These are phyloP conservation scores for Pyronema domesticum DNA, from an alignment of 495 filamentous ascomycete species.

Conservation along the genomic window DNA sequence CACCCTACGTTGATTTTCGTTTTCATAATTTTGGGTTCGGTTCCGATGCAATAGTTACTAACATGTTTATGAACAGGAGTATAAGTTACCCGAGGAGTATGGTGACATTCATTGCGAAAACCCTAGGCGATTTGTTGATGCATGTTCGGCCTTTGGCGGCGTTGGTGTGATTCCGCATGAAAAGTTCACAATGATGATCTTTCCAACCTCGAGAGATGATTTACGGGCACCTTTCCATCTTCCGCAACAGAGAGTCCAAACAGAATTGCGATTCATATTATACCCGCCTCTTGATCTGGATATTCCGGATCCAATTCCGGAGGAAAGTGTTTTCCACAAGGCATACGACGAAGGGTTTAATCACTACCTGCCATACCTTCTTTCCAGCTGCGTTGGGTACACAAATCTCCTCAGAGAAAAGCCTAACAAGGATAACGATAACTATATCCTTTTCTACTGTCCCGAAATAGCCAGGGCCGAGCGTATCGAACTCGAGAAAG, in stretches of 20 bases:
- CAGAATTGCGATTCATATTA: constrained; percentile 17
- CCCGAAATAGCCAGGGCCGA: constrained; percentile 17
- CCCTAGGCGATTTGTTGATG: constrained; percentile 12
- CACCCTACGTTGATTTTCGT: not conserved
- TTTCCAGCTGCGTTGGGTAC: not conserved
- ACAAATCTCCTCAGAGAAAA: not conserved
- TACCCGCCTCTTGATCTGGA: constrained; percentile 18
- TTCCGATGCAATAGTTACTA: constrained; percentile 4
- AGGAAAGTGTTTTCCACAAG: not conserved
- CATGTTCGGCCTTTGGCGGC: constrained; percentile 16
- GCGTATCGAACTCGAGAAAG: constrained; percentile 15
- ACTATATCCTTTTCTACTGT: constrained; percentile 16
- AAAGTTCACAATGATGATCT: constrained; percentile 20
- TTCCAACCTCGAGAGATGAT: constrained; percentile 20
- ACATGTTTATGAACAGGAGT: constrained; percentile 8
- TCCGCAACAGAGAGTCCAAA: constrained; percentile 16
- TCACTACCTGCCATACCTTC: not conserved
- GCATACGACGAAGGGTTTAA: not conserved
- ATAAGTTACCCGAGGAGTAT: constrained; percentile 16
- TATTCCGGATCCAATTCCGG: not conserved
- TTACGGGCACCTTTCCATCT: constrained; percentile 19
- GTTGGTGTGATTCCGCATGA: constrained; percentile 17
- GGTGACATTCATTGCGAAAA: constrained; percentile 17
- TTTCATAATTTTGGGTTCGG: not conserved
- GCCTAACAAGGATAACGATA: not conserved